These are phyloP conservation scores for Sodiomyces alkalinus DNA, from an alignment of 2,329 filamentous ascomycete species.

Conservation along the genomic window DNA sequence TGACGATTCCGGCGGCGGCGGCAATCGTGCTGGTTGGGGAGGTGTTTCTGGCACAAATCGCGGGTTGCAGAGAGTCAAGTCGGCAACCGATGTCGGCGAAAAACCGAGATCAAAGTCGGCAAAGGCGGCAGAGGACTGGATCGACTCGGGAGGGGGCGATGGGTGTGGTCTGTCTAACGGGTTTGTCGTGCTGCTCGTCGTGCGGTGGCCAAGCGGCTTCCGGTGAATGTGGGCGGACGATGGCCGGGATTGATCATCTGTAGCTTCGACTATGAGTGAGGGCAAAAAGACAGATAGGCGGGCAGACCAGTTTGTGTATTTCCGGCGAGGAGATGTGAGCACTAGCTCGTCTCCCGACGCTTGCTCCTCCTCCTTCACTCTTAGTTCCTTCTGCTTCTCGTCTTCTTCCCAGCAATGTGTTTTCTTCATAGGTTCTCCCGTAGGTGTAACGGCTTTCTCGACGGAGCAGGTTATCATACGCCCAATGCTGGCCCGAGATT, in stretches of 20 bases:
- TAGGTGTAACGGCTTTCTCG: no score
- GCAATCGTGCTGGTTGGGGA: no score
- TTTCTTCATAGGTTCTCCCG: no score
- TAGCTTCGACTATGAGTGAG: constrained; percentile 19
- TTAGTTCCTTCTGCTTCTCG: constrained; percentile 2
- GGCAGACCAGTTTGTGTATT: constrained; percentile 19
- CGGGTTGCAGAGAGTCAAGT: no score
- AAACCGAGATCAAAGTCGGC: constrained; percentile 1
- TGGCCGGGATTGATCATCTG: constrained; percentile 14
- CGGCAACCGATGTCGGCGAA: neutral
- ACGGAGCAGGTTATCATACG: no score
- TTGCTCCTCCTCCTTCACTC: neutral
- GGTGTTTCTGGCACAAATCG: no score
- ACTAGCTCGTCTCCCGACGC: constrained; percentile 6
- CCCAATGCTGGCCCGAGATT: no score
- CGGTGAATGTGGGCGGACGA: constrained; percentile 10
- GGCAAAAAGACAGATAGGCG: constrained; percentile 21
- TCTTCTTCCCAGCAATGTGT: constrained; percentile 2
- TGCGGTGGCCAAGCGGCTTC: constrained; percentile 9
- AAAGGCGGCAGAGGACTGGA: no score
- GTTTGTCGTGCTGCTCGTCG: no score
- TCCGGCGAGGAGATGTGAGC: constrained; percentile 10
- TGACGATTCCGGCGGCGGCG: no score
- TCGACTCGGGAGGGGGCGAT: constrained; percentile 3
- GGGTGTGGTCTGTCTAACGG: no score